A percentile compares a stretch with the other conserved stretches of the same genome.
phyloP scores from a whole-genome alignment of 208 protist species.

The Leishmania mexicana region DNA sequence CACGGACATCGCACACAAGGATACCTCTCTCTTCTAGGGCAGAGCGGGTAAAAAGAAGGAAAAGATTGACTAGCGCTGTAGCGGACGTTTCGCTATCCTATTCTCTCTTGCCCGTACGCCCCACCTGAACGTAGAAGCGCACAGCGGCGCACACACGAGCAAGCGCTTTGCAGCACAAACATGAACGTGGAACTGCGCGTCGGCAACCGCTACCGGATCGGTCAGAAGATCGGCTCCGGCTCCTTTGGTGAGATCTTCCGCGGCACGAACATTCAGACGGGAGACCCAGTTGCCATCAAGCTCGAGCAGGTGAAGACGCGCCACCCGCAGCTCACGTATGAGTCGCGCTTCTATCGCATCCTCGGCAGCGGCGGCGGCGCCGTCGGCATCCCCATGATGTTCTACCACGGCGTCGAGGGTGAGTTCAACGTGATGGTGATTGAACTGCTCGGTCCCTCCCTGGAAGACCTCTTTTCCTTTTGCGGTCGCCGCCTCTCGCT shows the following conservation, averaged over 20 bases:
- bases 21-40: neutral
- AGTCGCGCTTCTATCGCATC: conserved; percentile 90
- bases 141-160: neutral
- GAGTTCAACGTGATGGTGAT: conserved; percentile 96
- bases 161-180: neutral
- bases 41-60: too few species aligned
- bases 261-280: conserved; percentile 90
- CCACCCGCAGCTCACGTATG: conserved; percentile 93
- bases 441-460: conserved; percentile 90
- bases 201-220: conserved; percentile 96
- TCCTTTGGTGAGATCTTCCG: conserved; percentile 94
- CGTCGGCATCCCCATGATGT: conserved; percentile 87
- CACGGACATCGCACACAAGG: neutral
- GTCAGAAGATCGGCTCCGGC: conserved; percentile 97
- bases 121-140: neutral
- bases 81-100: neutral
- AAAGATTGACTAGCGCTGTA: neutral
- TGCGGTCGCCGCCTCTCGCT: conserved; percentile 86
- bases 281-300: conserved; percentile 92
- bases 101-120: neutral
- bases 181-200: conserved; percentile 94
- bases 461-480: conserved; percentile 94
- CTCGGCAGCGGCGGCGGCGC: conserved; percentile 75
- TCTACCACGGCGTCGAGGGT: conserved; percentile 90
- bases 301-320: conserved; percentile 89